A percentile compares a stretch with the other conserved stretches of the same genome.
phyloP scores from a whole-genome alignment of 2,329 filamentous ascomycete genomes.

The Neophaeococcomyces aloes region DNA sequence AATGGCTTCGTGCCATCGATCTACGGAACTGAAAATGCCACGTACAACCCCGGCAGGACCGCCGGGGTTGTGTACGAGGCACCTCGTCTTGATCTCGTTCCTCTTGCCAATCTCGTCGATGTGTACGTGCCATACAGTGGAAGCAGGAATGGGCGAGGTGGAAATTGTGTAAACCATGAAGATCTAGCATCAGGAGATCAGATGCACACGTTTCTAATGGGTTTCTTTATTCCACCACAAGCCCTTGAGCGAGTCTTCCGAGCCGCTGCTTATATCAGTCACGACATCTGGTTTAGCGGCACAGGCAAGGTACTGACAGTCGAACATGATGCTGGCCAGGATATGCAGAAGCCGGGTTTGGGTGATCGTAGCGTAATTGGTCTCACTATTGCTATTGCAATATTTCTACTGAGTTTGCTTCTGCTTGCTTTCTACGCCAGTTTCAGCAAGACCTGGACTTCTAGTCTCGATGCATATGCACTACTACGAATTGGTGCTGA shows the following conservation, averaged over 20 bases:
- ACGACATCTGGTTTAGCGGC: background rate
- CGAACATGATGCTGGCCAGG: background rate
- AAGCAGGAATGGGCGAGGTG: too few relatives aligned
- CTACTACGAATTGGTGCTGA: constrained; percentile 19
- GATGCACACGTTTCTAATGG: background rate
- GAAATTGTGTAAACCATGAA: too few relatives aligned
- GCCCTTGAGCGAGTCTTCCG: background rate
- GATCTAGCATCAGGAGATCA: background rate
- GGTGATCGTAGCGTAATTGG: background rate
- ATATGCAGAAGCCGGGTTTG: background rate
- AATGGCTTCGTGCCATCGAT: background rate
- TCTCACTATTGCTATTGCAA: background rate
- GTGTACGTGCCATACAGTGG: too few relatives aligned
- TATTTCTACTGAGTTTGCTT: constrained; percentile 7
- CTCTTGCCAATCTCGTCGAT: too few relatives aligned
- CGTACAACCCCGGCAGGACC: background rate
- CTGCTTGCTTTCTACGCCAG: constrained; percentile 14
- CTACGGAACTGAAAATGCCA: background rate
- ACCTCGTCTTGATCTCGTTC: too few relatives aligned
- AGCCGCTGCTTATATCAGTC: background rate
- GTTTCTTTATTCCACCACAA: background rate
- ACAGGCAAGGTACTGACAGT: too few relatives aligned
- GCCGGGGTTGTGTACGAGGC: too few relatives aligned
- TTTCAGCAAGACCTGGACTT: constrained; percentile 15
- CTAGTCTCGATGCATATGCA: constrained; percentile 16